These are phyloP conservation scores for Cytospora paraplurivora DNA, from an alignment of 2,329 filamentous ascomycete genomes.

Conservation along the genomic window DNA sequence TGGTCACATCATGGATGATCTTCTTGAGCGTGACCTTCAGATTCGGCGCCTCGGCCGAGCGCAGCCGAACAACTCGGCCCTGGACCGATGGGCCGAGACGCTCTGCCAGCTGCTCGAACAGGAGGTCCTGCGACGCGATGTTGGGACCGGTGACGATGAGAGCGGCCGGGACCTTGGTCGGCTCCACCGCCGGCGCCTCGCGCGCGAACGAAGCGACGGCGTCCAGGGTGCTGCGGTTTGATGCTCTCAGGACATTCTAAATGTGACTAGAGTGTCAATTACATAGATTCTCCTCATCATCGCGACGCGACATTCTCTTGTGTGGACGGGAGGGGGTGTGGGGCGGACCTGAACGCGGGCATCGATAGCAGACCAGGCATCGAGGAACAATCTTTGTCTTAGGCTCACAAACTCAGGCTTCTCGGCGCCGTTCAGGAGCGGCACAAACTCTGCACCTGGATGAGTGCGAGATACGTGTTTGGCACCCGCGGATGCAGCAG, in stretches of 20 bases:
- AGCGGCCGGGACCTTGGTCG: slow-evolving; percentile 62
- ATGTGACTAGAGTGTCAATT: background rate
- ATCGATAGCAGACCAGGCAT: slow-evolving; percentile 67
- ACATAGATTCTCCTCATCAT: too few relatives aligned
- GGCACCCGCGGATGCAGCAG: slow-evolving; percentile 20
- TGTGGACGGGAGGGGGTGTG: background rate
- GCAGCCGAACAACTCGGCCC: slow-evolving; percentile 65
- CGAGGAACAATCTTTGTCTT: slow-evolving; percentile 62
- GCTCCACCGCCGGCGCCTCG: slow-evolving; percentile 37
- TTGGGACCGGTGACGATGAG: slow-evolving; percentile 79
- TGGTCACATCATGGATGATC: slow-evolving; percentile 68
- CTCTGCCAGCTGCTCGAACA: slow-evolving; percentile 71
- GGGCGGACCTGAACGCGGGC: slow-evolving; percentile 58
- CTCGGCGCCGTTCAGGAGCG: slow-evolving; percentile 59
- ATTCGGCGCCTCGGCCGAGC: slow-evolving; percentile 72
- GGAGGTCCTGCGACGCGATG: slow-evolving; percentile 71
- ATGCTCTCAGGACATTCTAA: slow-evolving; percentile 59
- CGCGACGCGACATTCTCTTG: background rate
- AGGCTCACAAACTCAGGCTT: slow-evolving; percentile 49
- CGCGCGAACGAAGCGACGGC: slow-evolving; percentile 60
- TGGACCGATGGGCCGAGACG: slow-evolving; percentile 49
- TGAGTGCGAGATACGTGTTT: slow-evolving; percentile 30
- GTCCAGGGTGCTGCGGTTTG: slow-evolving; percentile 62
- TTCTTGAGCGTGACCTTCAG: slow-evolving; percentile 73
- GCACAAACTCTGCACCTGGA: slow-evolving; percentile 44